A percentile compares a stretch with the other conserved stretches of the same genome.
Evolutionary conservation across 345 rosid genomes (phyloP).

Genomic region (Gossypium ekmanianum): DNA sequence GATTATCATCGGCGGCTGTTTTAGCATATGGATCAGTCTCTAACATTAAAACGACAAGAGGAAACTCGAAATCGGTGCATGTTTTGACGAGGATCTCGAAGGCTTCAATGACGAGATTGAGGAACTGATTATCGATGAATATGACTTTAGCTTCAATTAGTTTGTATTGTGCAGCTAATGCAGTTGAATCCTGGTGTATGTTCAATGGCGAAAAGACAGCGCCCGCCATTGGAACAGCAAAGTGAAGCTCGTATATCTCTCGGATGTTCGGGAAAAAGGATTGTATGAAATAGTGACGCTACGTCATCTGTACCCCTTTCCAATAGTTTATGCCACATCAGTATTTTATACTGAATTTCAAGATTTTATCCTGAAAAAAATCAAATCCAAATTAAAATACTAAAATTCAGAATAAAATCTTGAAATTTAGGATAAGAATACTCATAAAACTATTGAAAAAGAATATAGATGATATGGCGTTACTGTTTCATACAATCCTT

Average conservation of each 20-base stretch:
- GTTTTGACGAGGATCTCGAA: neutral
- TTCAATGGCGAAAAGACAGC: neutral
- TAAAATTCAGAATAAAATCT: no score
- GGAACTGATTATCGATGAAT: neutral
- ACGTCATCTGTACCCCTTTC: no score
- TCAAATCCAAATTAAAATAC: no score
- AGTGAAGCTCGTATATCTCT: neutral
- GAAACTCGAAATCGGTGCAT: neutral
- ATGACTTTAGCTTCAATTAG: neutral
- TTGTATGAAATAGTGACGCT: no score
- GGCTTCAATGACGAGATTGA: neutral
- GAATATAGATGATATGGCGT: no score
- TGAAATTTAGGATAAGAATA: no score
- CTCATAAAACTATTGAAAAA: no score
- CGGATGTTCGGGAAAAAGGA: neutral
- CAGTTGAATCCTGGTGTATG: neutral
- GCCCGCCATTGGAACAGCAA: constrained; percentile 6
- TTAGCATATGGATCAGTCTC: neutral
- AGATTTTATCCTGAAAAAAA: no score
- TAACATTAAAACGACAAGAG: neutral
- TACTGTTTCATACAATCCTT: no score
- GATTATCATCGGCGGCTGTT: neutral
- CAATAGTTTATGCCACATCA: no score
- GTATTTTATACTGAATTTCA: no score
- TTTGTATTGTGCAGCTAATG: neutral